Conservation (phyloP, 495 filamentous ascomycete species). For the Venustampulla echinocandica region DNA sequence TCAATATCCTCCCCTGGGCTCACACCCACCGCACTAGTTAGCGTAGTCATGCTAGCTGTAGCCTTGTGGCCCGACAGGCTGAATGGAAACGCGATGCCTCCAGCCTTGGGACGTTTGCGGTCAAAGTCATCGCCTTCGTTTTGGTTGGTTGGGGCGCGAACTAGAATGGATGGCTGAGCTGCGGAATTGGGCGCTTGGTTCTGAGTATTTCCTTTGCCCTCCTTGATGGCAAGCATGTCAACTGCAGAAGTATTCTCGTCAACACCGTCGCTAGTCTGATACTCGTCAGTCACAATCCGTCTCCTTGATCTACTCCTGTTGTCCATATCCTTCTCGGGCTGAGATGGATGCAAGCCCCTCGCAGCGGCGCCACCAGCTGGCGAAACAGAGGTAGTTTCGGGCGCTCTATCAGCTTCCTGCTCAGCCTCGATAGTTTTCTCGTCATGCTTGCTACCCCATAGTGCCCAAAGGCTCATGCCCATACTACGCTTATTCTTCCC, state of each 20-base stretch:
- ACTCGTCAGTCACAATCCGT: constrained; percentile 33
- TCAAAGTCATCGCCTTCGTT: constrained; percentile 23
- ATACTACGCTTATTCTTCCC: constrained; percentile 55
- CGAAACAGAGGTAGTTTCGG: constrained; percentile 19
- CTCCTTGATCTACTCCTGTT: constrained; percentile 30
- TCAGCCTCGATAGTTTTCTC: constrained; percentile 55
- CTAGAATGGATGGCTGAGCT: constrained; percentile 3
- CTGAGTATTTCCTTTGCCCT: neutral
- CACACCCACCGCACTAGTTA: constrained; percentile 19
- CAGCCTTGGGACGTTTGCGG: constrained; percentile 39
- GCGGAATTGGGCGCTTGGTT: constrained; percentile 4
- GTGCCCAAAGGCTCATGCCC: constrained; percentile 73
- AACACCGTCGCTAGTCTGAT: constrained; percentile 24
- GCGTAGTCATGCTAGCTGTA: constrained; percentile 46
- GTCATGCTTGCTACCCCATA: constrained; percentile 84
- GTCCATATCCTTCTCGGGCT: constrained; percentile 19
- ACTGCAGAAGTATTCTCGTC: constrained; percentile 29
- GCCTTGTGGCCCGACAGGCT: constrained; percentile 39
- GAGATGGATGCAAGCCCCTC: constrained; percentile 17
- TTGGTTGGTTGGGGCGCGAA: constrained; percentile 15
- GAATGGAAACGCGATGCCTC: constrained; percentile 44
- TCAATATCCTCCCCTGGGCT: constrained; percentile 11
- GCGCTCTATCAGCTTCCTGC: constrained; percentile 28
- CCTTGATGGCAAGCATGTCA: constrained; percentile 22
- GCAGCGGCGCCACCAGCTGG: constrained; percentile 31